Percentiles rank a stretch among this genome's conserved stretches.
phyloP scores from a whole-genome alignment of 225 moss, liverwort and hornwort genomes.

The Physcomitrium patens region DNA sequence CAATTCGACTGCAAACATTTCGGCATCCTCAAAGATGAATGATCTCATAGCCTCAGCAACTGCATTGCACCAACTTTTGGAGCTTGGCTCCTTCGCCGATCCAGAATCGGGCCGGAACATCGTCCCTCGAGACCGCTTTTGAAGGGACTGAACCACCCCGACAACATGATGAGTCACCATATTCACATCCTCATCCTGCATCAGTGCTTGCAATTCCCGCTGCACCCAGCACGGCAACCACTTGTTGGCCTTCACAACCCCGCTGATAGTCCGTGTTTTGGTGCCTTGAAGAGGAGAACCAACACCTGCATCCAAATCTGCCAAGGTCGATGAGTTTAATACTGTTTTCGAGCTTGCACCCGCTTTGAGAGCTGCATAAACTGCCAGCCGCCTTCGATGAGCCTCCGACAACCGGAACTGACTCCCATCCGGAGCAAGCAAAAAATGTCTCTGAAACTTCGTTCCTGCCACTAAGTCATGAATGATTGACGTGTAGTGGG shows the following conservation, averaged over 20 bases:
- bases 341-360: not conserved
- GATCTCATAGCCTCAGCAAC: conserved; percentile 74
- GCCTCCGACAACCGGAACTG: conserved; percentile 62
- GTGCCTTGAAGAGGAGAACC: not conserved
- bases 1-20: conserved; percentile 81
- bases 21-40: conserved; percentile 85
- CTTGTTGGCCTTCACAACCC: conserved; percentile 59
- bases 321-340: not conserved
- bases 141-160: conserved; percentile 84
- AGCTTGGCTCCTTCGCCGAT: conserved; percentile 13
- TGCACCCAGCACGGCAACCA: conserved; percentile 83
- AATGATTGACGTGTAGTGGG: conserved; percentile 75
- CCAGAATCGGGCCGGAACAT: conserved; percentile 29
- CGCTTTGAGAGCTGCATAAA: conserved; percentile 31
- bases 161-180: conserved; percentile 82
- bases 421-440: conserved; percentile 53
- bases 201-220: conserved; percentile 87
- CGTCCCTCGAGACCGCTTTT: conserved; percentile 42
- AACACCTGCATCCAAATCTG: not conserved
- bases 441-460: conserved; percentile 77
- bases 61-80: conserved; percentile 61
- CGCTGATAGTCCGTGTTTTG: not conserved
- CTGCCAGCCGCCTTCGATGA: conserved; percentile 64
- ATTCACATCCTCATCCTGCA: conserved; percentile 97
- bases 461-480: conserved; percentile 65